These are phyloP conservation scores for Raddia guianensis DNA, from an alignment of 176 grass and related monocot species.

Conservation along the genomic window DNA sequence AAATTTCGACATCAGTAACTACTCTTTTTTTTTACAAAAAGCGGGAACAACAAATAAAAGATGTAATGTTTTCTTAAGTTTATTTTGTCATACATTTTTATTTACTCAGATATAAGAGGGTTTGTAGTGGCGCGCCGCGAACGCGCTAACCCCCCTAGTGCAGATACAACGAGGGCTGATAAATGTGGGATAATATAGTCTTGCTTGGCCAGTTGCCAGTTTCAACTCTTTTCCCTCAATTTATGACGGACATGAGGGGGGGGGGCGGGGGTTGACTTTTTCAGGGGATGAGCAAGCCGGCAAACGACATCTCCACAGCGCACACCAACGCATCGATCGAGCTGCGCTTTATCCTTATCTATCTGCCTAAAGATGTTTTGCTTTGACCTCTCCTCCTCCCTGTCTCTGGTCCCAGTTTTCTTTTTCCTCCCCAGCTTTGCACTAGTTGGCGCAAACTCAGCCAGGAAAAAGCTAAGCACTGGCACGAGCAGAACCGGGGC, in stretches of 20 bases:
- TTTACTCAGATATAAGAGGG: no score
- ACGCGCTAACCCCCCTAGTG: no score
- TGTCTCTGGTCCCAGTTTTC: constrained; percentile 32
- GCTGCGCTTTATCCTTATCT: constrained; percentile 54
- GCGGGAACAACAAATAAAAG: no score
- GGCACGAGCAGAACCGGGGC: not conserved
- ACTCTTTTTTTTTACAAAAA: no score
- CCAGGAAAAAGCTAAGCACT: not conserved
- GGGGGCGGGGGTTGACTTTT: no score
- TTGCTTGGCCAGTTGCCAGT: constrained; percentile 36
- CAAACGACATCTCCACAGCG: constrained; percentile 49
- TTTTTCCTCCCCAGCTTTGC: not conserved
- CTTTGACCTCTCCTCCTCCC: constrained; percentile 40
- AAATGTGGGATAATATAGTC: constrained; percentile 34
- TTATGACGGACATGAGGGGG: no score
- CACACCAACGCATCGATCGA: constrained; percentile 35
- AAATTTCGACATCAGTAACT: no score
- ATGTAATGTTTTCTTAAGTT: no score
- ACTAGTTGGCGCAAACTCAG: constrained; percentile 9
- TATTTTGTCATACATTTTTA: no score
- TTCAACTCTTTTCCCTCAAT: not conserved
- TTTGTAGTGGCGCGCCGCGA: no score
- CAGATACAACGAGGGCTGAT: not conserved
- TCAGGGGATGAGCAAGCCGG: not conserved
- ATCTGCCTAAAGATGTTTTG: constrained; percentile 35